These are phyloP conservation scores for Syncephalastrum sp. DNA, from an alignment of 371 early-diverging fungal species.

Conservation along the genomic window DNA sequence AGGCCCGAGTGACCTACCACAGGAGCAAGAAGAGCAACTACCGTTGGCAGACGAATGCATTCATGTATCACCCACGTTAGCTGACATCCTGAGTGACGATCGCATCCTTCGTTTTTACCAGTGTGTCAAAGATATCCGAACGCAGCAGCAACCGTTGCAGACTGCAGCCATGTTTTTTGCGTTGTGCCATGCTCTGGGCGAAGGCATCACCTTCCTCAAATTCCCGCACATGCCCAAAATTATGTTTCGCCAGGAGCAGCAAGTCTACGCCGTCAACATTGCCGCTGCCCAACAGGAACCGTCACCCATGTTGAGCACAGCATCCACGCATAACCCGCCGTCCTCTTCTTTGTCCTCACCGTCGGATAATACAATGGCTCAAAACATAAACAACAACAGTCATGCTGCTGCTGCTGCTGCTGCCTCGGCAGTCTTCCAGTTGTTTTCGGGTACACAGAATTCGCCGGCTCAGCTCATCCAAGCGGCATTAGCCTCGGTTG, in stretches of 20 bases:
- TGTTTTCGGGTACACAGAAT: slow-evolving; percentile 20
- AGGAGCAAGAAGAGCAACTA: too few relatives aligned
- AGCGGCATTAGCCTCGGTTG: slow-evolving; percentile 45
- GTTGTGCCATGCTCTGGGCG: slow-evolving; percentile 47
- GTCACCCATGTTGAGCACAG: slow-evolving; percentile 14
- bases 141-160: slow-evolving; percentile 40
- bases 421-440: slow-evolving; percentile 5
- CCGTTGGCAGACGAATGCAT: slow-evolving; percentile 27
- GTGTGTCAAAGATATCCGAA: slow-evolving; percentile 51
- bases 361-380: too few relatives aligned
- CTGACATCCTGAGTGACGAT: slow-evolving; percentile 48
- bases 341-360: too few relatives aligned
- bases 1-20: too few relatives aligned
- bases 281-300: slow-evolving; percentile 44
- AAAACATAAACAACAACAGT: neutral
- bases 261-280: slow-evolving; percentile 47
- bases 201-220: slow-evolving; percentile 42
- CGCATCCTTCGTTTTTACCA: slow-evolving; percentile 48
- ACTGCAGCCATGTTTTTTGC: slow-evolving; percentile 54
- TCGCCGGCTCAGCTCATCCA: slow-evolving; percentile 44
- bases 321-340: too few relatives aligned
- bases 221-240: slow-evolving; percentile 47
- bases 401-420: slow-evolving; percentile 10
- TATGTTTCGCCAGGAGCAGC: slow-evolving; percentile 51
- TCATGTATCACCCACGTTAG: slow-evolving; percentile 41